phyloP scores from a whole-genome alignment of 192 early-diverging fungal species.

The Phycomyces nitens region DNA sequence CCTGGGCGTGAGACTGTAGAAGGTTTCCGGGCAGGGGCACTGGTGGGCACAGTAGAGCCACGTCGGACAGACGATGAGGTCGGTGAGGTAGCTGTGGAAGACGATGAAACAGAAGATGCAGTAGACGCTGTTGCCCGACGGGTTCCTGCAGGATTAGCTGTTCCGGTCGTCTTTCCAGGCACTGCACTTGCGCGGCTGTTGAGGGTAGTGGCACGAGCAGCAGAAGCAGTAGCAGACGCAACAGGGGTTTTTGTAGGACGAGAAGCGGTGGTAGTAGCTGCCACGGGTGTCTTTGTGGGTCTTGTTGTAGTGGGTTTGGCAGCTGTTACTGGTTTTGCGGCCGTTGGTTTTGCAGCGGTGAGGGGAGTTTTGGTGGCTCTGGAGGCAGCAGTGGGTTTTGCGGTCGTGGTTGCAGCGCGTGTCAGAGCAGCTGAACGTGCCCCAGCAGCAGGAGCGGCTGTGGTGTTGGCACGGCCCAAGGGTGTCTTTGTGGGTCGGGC shows the following conservation, averaged over 20 bases:
- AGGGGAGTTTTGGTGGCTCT: background rate
- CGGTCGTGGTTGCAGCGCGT: background rate
- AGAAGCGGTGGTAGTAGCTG: no score
- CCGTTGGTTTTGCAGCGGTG: background rate
- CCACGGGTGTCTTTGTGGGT: background rate
- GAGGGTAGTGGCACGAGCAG: conserved; percentile 5
- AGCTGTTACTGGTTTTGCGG: background rate
- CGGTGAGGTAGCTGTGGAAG: background rate
- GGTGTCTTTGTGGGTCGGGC: background rate
- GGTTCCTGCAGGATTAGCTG: conserved; percentile 9
- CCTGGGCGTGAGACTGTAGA: background rate
- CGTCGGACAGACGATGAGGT: background rate
- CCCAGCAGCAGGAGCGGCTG: background rate
- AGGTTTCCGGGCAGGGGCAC: background rate
- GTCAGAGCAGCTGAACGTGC: background rate
- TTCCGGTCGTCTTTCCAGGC: conserved; percentile 10
- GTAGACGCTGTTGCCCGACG: background rate
- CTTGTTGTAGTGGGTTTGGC: background rate
- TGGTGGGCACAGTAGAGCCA: background rate
- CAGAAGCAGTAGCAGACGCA: background rate
- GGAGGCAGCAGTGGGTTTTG: background rate
- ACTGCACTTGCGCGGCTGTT: background rate
- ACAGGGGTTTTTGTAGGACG: no score
- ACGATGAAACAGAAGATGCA: background rate
- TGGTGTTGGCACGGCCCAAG: background rate